Evolutionary conservation across 2,329 filamentous ascomycete genomes (phyloP), one percentile per base, ranked within the genome.

Genomic region (Neopestalotiopsis sp.): DNA sequence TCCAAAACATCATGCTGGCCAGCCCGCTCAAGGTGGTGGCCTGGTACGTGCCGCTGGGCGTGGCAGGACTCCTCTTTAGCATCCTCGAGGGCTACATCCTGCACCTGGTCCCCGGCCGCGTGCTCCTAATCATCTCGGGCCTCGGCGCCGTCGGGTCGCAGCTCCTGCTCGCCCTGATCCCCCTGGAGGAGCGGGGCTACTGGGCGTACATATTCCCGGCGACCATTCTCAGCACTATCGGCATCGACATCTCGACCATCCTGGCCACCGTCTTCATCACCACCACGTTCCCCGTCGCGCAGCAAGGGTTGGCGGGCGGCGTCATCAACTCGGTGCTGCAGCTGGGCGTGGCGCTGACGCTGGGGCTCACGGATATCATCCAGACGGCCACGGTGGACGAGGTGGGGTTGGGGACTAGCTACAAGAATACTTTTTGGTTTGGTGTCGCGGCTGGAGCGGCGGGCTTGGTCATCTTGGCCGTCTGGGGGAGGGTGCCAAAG

Each of bases 191-290:
- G 2, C 86, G 88, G 20, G 45, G 69, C 4, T 92, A 92, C 83
- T 95, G 92, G 92, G 87, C 90, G 0, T 94, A 87, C 74, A 85
- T 93, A 24, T 94, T 95, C 75, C 90, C 92, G 0, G 82, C 88
- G 66, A 92, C 92, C 89, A 78, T 91, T 2, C 88, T 89, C 71
- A 87, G 86, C 14, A 95, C 92, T 0, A 83, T 94, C 42, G 91
- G 91, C n/a, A 89, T 94, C 69, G 93, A 95, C 75, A 89, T 94
- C 68, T 89, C 89, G 10, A 94, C 91, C 80, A 94, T 91, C 75
- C 87, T 94, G 1, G 88, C 90, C 24, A 94, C 92, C 74, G 87
- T 95, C 69, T 94, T 93, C 79, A 91, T 94, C 77, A 94, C 92
- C 0, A 94, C 92, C 0, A 88, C 87, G 14, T 83, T 94, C 70